Evolutionary conservation across 2,329 filamentous ascomycete genomes (phyloP), one percentile per base, ranked within the genome.

Genomic region (Aspergillus spinulosporus): DNA sequence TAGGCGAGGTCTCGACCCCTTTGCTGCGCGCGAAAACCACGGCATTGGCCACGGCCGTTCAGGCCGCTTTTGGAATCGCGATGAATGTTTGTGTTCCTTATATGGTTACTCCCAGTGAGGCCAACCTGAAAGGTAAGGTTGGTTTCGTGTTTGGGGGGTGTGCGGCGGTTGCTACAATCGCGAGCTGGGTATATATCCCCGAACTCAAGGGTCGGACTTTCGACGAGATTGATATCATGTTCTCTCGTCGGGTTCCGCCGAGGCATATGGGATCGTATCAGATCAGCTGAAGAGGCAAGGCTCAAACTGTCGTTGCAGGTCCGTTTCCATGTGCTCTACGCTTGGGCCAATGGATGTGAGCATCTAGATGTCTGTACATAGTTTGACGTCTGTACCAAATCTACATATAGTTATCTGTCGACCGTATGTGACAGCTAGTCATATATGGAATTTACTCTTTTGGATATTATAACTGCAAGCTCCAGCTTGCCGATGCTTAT

Each of bases 71-170:
- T 15, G 44, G 44, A 3, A 34, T 47, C 8, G n/a, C 14, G 11
- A 47, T 47, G 52, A 56, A 56, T 15, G 48, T 59, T 5, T 26
- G 12, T 14, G 47, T 56, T 14, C 57, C 57, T 43, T 59, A 56
- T 40, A 47, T 59, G 49, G 48, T 52, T 9, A 56, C 52, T 12
- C 37, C 36, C 1, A 44, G 56, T n/a, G 44, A 59, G 44, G 57
- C 42, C 2, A 48, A 59, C 29, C n/a, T 55, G 15, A 44, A 49
- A 4, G 56, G 56, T 1, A 44, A 56, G 44, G 42, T 58, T 15
- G 56, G 56, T 21, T 58, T 54, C 34, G 32, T 58, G 4, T 58
- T 39, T 14, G 34, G 42, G 12, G 48, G 31, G 6, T 40, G 28
- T 6, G 28, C 46, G 43, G 52, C 43, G 8, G 49, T 43, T 5